phyloP scores from a whole-genome alignment of 768 basidiomycete genomes.

The Pleurotus platypus region DNA sequence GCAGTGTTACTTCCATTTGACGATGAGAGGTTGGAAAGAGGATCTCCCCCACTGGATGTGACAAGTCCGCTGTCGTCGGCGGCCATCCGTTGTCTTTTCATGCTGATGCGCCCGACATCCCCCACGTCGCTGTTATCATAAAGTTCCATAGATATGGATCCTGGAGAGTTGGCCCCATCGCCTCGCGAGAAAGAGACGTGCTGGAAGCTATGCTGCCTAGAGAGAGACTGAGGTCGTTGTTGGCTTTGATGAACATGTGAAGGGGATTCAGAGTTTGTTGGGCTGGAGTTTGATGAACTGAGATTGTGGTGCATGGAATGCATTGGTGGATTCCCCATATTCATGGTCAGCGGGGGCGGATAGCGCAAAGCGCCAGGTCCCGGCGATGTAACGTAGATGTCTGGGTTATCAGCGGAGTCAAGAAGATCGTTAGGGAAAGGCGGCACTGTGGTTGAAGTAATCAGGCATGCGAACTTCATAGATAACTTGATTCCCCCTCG shows the following conservation, averaged over 20 bases:
- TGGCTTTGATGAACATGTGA: conserved; percentile 22
- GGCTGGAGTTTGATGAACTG: conserved; percentile 29
- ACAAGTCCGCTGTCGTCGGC: conserved; percentile 21
- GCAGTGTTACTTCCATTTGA: conserved; percentile 13
- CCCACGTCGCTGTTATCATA: conserved; percentile 34
- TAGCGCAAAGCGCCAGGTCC: conserved; percentile 42
- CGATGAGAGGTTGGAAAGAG: conserved; percentile 30
- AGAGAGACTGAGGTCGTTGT: conserved; percentile 30
- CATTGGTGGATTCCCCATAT: conserved; percentile 29
- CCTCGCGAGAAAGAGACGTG: conserved; percentile 38
- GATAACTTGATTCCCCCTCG: not conserved
- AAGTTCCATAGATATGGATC: conserved; percentile 37
- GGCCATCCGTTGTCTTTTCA: conserved; percentile 55
- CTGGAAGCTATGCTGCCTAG: conserved; percentile 60
- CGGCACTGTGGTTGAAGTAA: conserved; percentile 28
- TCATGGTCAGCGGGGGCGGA: conserved; percentile 42
- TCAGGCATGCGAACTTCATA: not conserved
- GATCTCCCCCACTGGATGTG: conserved; percentile 20
- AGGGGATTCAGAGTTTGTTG: conserved; percentile 32
- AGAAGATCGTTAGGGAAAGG: conserved; percentile 51
- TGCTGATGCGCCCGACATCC: conserved; percentile 14
- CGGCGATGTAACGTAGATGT: conserved; percentile 66
- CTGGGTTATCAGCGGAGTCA: conserved; percentile 51
- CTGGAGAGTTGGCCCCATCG: conserved; percentile 32
- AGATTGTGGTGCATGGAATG: conserved; percentile 37